phyloP scores from a whole-genome alignment of 2,329 filamentous ascomycete genomes.

The Penicillium sp. region DNA sequence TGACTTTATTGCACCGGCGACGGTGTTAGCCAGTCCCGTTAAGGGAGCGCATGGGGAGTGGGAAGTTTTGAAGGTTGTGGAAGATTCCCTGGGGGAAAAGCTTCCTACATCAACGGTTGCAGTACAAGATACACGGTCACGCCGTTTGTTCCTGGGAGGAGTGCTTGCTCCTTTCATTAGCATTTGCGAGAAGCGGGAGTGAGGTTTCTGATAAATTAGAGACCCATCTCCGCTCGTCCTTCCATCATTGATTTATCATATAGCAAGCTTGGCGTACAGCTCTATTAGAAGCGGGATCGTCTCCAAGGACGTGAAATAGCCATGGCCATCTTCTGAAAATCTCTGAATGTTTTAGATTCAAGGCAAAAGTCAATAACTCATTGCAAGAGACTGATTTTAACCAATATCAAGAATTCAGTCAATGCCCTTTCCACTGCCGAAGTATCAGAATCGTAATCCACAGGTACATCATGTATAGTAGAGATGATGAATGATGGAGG shows the following conservation, averaged over 20 bases:
- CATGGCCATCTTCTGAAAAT: too few relatives aligned
- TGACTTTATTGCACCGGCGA: constrained; percentile 1
- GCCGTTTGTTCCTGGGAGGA: background rate
- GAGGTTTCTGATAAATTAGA: too few relatives aligned
- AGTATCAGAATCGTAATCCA: background rate
- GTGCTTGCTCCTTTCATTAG: background rate
- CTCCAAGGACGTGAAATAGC: too few relatives aligned
- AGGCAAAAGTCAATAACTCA: too few relatives aligned
- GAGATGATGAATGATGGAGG: background rate
- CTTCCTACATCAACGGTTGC: background rate
- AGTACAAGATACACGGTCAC: background rate
- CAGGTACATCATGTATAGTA: background rate
- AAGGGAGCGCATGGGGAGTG: background rate
- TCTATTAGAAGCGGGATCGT: too few relatives aligned
- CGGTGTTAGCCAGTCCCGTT: background rate
- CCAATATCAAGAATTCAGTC: background rate
- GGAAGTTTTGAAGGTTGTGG: background rate
- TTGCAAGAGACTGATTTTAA: background rate
- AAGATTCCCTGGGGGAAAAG: background rate
- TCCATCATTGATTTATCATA: too few relatives aligned
- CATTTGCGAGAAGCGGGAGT: background rate
- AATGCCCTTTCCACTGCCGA: background rate
- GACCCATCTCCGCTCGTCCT: too few relatives aligned
- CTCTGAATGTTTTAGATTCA: too few relatives aligned
- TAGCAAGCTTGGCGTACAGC: too few relatives aligned